These are phyloP conservation scores for Trichoderma harzianum DNA, from an alignment of 2,329 filamentous ascomycete genomes.

Conservation along the genomic window DNA sequence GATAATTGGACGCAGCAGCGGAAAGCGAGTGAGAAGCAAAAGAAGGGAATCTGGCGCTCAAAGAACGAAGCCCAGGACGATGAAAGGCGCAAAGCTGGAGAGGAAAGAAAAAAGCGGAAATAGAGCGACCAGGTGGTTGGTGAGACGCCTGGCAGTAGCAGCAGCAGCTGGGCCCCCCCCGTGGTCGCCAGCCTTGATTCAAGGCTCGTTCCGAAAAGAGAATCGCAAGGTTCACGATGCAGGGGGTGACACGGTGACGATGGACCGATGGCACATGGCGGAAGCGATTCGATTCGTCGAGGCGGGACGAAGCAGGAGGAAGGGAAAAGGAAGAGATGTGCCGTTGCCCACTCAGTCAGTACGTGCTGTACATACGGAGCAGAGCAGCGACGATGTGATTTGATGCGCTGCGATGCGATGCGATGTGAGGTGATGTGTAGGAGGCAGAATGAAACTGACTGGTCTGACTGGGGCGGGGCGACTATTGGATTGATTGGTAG, in stretches of 20 bases:
- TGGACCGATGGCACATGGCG: constrained; percentile 12
- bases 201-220: constrained; percentile 1
- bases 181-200: constrained; percentile 10
- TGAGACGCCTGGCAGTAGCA: constrained; percentile 2
- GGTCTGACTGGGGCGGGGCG: background rate
- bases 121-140: background rate
- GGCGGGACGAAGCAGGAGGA: background rate
- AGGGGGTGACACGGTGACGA: constrained; percentile 15
- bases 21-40: constrained; percentile 6
- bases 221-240: constrained; percentile 18
- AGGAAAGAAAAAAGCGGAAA: background rate
- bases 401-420: background rate
- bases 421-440: background rate
- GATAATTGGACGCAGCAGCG: background rate
- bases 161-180: background rate
- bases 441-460: background rate
- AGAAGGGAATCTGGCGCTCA: background rate
- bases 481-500: background rate
- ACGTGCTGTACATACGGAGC: background rate
- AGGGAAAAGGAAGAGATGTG: background rate
- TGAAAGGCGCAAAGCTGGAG: background rate
- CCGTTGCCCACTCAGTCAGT: background rate
- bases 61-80: background rate
- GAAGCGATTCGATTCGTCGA: constrained; percentile 8
- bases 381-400: background rate